Conservation (phyloP, 495 filamentous ascomycete species). For the Usnea hakonensis region DNA sequence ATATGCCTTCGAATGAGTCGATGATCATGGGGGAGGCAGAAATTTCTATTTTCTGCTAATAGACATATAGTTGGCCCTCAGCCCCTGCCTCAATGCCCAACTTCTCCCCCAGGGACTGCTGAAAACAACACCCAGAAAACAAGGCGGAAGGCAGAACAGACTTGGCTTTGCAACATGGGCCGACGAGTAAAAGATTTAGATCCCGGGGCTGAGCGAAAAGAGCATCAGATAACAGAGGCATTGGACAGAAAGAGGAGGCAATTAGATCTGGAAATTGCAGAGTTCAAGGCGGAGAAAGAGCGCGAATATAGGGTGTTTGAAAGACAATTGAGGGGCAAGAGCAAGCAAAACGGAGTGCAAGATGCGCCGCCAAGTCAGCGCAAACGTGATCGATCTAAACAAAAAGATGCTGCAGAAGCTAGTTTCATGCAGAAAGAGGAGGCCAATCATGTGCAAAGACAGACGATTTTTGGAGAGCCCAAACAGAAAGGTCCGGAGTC, state of each 20-base stretch:
- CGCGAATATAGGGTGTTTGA: constrained; percentile 24
- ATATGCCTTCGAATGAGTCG: background rate
- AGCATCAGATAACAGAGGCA: constrained; percentile 1
- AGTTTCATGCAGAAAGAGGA: background rate
- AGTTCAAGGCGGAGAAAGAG: constrained; percentile 25
- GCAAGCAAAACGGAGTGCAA: background rate
- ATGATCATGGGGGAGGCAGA: background rate
- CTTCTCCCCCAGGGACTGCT: background rate
- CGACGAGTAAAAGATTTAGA: background rate
- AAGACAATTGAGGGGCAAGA: constrained; percentile 12
- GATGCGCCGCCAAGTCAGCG: background rate
- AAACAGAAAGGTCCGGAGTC: background rate
- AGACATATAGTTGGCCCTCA: background rate
- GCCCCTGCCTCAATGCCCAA: background rate
- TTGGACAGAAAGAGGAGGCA: constrained; percentile 25
- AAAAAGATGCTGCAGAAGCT: background rate
- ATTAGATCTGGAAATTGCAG: constrained; percentile 27
- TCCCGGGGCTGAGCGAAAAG: background rate
- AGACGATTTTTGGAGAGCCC: too few relatives aligned
- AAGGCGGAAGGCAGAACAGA: background rate
- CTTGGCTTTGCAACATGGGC: background rate
- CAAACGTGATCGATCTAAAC: background rate
- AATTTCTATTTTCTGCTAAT: background rate
- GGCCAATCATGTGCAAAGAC: background rate
- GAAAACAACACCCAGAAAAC: background rate